Evolutionary conservation across 345 rosid species (phyloP).

Genomic region (Microcos paniculata): DNA sequence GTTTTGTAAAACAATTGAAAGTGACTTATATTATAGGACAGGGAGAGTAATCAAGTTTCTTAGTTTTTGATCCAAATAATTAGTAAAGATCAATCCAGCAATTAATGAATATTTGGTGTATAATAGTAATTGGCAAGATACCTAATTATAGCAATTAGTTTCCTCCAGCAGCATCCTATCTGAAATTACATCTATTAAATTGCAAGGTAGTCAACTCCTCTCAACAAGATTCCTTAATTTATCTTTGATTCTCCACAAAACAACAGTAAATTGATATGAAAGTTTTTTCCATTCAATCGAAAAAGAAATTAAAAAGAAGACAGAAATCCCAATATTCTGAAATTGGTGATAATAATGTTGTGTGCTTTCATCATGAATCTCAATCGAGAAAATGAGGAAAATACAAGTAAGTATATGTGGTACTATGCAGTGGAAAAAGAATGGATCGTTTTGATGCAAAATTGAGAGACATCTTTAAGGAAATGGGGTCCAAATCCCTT

Average conservation of each 20-base stretch:
- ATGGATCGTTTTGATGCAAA: neutral
- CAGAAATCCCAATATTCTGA: neutral
- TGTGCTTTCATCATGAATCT: neutral
- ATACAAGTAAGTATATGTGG: neutral
- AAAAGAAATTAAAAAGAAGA: neutral
- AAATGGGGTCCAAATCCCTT: conserved; percentile 10
- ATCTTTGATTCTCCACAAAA: neutral
- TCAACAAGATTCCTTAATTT: neutral
- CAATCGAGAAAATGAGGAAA: neutral
- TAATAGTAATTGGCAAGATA: no score
- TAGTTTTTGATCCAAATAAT: no score
- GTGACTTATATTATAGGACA: no score
- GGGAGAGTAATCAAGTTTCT: no score
- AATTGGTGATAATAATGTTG: neutral
- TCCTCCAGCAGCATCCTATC: neutral
- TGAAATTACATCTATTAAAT: neutral
- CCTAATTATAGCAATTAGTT: no score
- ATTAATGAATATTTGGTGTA: no score
- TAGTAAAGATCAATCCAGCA: no score
- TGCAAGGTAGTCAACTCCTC: no score
- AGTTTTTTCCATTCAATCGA: neutral
- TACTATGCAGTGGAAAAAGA: neutral
- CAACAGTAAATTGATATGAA: neutral
- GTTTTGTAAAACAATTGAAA: no score
- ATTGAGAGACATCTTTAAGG: neutral